These are phyloP conservation scores for Venustampulla echinocandica DNA, from an alignment of 495 filamentous ascomycete genomes.

Conservation along the genomic window DNA sequence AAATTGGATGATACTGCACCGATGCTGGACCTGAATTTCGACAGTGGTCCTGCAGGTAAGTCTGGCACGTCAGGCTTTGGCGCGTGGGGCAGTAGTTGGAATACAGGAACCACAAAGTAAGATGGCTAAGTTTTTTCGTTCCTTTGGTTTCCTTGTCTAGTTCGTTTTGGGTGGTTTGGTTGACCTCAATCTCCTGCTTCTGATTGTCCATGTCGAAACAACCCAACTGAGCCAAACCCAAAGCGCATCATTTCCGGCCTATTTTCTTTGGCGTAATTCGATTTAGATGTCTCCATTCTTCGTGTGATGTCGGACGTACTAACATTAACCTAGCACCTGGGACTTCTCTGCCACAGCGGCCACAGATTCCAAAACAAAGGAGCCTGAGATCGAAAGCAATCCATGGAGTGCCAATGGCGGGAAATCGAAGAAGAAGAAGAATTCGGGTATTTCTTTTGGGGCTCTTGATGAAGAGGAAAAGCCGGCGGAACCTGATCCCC, in stretches of 20 bases:
- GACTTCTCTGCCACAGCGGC: conserved; percentile 24
- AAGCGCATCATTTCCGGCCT: no score
- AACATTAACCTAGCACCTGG: conserved; percentile 13
- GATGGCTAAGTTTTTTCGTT: no score
- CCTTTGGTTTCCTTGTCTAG: no score
- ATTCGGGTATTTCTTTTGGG: conserved; percentile 28
- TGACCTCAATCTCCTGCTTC: no score
- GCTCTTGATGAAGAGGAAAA: conserved; percentile 27
- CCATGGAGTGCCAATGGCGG: conserved; percentile 33
- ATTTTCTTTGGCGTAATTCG: no score
- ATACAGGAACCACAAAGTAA: conserved; percentile 23
- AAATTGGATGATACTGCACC: conserved; percentile 37
- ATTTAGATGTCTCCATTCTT: no score
- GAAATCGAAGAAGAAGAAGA: conserved; percentile 41
- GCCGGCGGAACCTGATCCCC: conserved; percentile 15
- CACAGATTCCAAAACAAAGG: conserved; percentile 20
- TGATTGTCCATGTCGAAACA: no score
- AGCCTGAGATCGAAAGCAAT: conserved; percentile 22
- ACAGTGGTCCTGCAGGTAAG: conserved; percentile 17
- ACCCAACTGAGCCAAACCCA: no score
- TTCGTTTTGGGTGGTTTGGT: no score
- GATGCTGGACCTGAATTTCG: conserved; percentile 31
- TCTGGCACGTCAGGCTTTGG: conserved; percentile 20
- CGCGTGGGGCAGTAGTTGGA: conserved; percentile 33
- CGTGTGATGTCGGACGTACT: not conserved